phyloP scores from a whole-genome alignment of 345 rosid genomes.

The Noccaea bulbosa region DNA sequence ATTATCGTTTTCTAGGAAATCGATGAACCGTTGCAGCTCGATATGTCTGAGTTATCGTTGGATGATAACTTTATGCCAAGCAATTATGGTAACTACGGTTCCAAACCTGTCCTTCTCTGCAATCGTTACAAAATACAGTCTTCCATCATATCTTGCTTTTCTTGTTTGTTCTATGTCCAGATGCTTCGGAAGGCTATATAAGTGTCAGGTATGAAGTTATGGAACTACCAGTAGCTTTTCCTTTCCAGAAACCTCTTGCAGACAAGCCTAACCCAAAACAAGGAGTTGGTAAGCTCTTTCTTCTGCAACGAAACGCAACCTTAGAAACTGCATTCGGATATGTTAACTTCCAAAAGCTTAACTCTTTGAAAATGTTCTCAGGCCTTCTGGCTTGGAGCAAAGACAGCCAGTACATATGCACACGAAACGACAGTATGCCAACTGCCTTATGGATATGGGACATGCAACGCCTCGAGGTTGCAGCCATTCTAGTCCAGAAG shows the following conservation, averaged over 20 bases:
- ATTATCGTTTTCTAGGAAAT: conserved; percentile 60
- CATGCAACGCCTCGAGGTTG: conserved; percentile 74
- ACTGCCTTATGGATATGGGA: conserved; percentile 96
- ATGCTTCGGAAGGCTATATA: conserved; percentile 71
- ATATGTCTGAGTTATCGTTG: conserved; percentile 77
- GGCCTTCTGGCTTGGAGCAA: conserved; percentile 96
- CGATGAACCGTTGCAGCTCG: conserved; percentile 84
- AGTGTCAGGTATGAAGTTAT: conserved; percentile 79
- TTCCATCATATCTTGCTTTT: not conserved
- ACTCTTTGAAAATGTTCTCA: conserved; percentile 40
- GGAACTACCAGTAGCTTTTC: conserved; percentile 74
- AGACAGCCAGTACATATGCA: conserved; percentile 81
- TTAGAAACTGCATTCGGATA: not conserved
- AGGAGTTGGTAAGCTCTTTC: conserved; percentile 75
- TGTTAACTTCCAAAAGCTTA: not conserved
- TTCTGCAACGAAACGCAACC: conserved; percentile 17
- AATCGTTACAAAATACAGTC: not conserved
- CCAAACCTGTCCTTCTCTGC: not conserved
- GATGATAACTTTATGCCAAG: conserved; percentile 74
- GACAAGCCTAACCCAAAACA: conserved; percentile 98
- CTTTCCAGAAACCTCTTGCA: conserved; percentile 79
- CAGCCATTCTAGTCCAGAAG: conserved; percentile 89
- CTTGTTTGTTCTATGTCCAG: conserved; percentile 40
- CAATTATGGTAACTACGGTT: conserved; percentile 57
- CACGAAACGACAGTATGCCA: conserved; percentile 92